These are phyloP conservation scores for Anthoceros angustus DNA, from an alignment of 225 moss, liverwort and hornwort species.

Conservation along the genomic window DNA sequence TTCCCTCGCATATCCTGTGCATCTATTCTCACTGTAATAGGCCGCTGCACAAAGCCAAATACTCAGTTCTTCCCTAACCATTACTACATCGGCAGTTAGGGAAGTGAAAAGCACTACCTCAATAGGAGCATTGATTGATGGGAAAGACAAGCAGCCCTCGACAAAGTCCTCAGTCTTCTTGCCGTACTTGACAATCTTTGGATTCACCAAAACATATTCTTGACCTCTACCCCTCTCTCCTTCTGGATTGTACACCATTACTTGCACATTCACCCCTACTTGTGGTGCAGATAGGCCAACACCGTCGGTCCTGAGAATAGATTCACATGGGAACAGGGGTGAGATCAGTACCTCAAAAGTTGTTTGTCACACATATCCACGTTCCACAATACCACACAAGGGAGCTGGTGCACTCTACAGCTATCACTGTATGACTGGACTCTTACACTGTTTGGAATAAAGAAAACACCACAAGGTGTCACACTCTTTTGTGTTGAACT, in stretches of 20 bases:
- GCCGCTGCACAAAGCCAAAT: conserved; percentile 25
- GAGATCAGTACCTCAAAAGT: not conserved
- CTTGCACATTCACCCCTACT: conserved; percentile 73
- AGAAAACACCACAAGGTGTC: not conserved
- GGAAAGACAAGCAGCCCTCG: conserved; percentile 85
- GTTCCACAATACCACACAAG: not conserved
- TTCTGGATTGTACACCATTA: conserved; percentile 88
- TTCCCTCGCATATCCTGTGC: conserved; percentile 83
- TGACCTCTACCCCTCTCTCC: conserved; percentile 61
- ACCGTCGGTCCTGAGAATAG: conserved; percentile 47
- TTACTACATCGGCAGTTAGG: too few species aligned
- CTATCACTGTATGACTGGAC: not conserved
- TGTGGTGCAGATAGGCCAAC: conserved; percentile 88
- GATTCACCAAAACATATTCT: conserved; percentile 77
- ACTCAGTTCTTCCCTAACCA: not conserved
- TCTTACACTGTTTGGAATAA: not conserved
- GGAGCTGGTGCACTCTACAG: too few species aligned
- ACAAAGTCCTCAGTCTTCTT: conserved; percentile 51
- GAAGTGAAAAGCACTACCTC: conserved; percentile 14
- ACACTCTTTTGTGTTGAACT: conserved; percentile 10
- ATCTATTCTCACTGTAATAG: conserved; percentile 63
- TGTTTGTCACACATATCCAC: not conserved
- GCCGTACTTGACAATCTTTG: conserved; percentile 80
- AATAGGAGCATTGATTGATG: conserved; percentile 31
- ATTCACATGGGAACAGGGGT: not conserved